Evolutionary conservation across 108 stramenopile genomes (phyloP).

Genomic region (Discostella pseudostelligera): DNA sequence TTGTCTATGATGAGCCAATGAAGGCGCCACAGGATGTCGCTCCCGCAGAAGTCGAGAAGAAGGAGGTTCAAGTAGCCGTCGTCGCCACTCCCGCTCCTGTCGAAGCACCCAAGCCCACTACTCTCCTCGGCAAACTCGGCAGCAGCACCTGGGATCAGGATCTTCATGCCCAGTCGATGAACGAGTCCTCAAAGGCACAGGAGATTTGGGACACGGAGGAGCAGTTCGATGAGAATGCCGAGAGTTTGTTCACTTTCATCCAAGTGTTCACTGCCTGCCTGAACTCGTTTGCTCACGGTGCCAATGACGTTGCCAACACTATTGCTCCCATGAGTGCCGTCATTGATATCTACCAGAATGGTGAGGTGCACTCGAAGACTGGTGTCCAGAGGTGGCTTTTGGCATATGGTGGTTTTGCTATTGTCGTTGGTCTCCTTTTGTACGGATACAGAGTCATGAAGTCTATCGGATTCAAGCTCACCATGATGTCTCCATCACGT

Average conservation of each 20-base stretch:
- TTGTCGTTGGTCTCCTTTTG: conserved; percentile 55
- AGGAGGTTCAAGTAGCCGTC: background rate
- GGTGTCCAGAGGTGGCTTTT: conserved; percentile 57
- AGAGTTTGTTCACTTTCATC: conserved; percentile 59
- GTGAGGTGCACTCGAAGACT: conserved; percentile 24
- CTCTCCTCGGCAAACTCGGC: conserved; percentile 3
- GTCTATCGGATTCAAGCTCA: conserved; percentile 58
- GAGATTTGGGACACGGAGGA: conserved; percentile 56
- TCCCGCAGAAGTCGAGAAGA: background rate
- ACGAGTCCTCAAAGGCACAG: conserved; percentile 25
- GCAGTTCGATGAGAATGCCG: conserved; percentile 49
- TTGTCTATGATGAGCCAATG: background rate
- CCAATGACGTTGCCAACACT: conserved; percentile 74
- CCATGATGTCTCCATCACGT: conserved; percentile 56
- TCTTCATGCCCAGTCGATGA: conserved; percentile 7
- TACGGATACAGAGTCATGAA: conserved; percentile 58
- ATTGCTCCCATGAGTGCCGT: conserved; percentile 68
- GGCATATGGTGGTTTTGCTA: conserved; percentile 55
- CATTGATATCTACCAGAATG: conserved; percentile 50
- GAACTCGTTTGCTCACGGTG: conserved; percentile 71
- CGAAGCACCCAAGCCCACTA: background rate
- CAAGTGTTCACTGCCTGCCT: conserved; percentile 76
- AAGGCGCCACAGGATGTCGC: background rate
- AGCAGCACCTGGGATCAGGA: conserved; percentile 16
- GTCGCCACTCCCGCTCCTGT: background rate